Base-by-base conservation (phyloP, 2,329 filamentous ascomycete species). In the Paraphaeosphaeria sporulosa region DNA sequence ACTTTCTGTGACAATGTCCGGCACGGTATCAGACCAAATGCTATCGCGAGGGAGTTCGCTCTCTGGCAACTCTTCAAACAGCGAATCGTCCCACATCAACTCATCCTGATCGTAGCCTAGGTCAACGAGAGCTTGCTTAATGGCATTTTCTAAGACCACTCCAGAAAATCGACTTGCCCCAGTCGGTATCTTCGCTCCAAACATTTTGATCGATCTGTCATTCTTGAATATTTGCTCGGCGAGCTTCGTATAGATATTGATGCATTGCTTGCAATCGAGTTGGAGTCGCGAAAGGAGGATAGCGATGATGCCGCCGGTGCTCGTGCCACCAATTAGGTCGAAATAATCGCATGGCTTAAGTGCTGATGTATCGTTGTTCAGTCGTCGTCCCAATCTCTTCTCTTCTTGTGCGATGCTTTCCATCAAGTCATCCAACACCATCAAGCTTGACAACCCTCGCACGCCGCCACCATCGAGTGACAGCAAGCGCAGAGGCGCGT, bases 261-360 rank as follows among this genome's bases (percentile, higher is more conserved):
- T 75, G 48, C 76, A 79, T 55, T 77, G 62, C 42, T 74, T 74
- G 62, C 75, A 76, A 51, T 78, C 70, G 17, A 79, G 70, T 17
- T 70, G 68, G 27, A 79, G 64, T 1, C 77, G 70, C n/a, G 76
- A 78, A 2, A 79, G 72, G 15, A 79, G 67, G 9, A 79, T 73
- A 9, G 77, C 77, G 46, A 79, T 79, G 50, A 79, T 78, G 1
- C 77, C 77, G 8, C 77, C 77, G 0, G 77, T 79, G 12, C 75
- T 78, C 12, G 77, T 79, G 1, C 77, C 77, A 10, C 76, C 76
- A 34, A 79, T 79, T 25, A 79, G 65, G 57, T 79, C 77, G 46
- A 79, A 79, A 49, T 79, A 79, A 60, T 79, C 77, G 57, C 74
- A 78, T 1, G 77, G 77, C 55, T 69, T 77, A 13, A 78, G 59